A percentile compares a stretch with the other conserved stretches of the same genome.
Evolutionary conservation across 2,329 filamentous ascomycete genomes (phyloP).

Genomic region (Sordariomycetes sp.): DNA sequence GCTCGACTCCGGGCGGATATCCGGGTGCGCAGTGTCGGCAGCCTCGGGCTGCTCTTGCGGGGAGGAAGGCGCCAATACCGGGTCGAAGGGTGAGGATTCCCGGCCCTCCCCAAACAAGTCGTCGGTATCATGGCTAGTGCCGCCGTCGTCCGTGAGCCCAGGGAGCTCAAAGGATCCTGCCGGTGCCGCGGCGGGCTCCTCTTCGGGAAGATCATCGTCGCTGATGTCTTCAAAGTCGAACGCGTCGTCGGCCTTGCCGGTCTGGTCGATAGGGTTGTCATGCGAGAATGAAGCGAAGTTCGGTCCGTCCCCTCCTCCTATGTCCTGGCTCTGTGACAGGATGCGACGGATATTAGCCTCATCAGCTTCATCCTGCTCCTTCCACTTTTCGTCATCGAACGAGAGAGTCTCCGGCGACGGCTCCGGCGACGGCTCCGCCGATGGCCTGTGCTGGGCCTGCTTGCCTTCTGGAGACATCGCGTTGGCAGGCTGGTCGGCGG

Average conservation of each 20-base stretch:
- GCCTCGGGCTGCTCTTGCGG: conserved; percentile 12
- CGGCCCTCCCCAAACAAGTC: conserved; percentile 57
- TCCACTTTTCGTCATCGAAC: background rate
- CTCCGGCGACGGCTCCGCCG: background rate
- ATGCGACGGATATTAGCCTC: conserved; percentile 31
- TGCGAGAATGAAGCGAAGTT: conserved; percentile 16
- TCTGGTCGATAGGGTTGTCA: conserved; percentile 40
- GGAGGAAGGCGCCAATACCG: conserved; percentile 26
- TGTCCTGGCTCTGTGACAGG: conserved; percentile 26
- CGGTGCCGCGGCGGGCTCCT: conserved; percentile 41
- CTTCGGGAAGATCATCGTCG: conserved; percentile 81
- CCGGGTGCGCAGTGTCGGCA: background rate
- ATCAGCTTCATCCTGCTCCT: conserved; percentile 30
- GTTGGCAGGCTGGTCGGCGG: background rate
- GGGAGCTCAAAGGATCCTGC: conserved; percentile 30
- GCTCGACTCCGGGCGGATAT: conserved; percentile 7
- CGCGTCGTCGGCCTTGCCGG: conserved; percentile 83
- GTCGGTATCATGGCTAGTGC: conserved; percentile 45
- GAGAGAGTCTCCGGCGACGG: background rate
- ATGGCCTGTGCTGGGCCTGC: background rate
- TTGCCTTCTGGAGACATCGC: conserved; percentile 1
- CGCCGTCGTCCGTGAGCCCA: conserved; percentile 44
- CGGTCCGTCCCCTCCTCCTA: conserved; percentile 20
- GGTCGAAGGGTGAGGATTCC: conserved; percentile 31
- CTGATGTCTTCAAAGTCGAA: conserved; percentile 84